Base-by-base conservation (phyloP, 2,329 filamentous ascomycete genomes). In the Clarireedia monteithiana region DNA sequence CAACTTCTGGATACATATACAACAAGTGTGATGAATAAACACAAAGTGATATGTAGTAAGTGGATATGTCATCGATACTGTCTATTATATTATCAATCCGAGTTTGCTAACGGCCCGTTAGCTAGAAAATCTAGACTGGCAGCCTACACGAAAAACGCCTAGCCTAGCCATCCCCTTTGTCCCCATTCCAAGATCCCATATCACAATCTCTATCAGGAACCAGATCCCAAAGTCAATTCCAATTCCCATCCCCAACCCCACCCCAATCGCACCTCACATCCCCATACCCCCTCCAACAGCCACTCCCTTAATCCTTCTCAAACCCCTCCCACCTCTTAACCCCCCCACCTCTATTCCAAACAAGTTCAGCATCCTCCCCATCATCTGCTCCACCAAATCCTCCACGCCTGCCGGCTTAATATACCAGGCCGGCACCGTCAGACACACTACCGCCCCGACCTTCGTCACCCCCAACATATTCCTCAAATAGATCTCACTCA, bases 401-500 rank as follows among this genome's bases (percentile, higher is more conserved):
- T 48, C 42, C 27, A 30, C 20, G 1, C n/a, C 36, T 5, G 6
- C 30, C 24, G 30, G 20, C 47, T 26, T 23, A 15, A 34, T 40
- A 40, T 40, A 40, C 17, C 36, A 40, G 3, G 34, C n/a, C 47
- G 23, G 44, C 34, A 30, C 48, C 24, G 42, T 20, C 2, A 75
- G 75, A 27, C 71, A 74, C 10, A 78, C 72, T 3, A 76, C 64
- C 0, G 73, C 75, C 0, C 73, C 74, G 0, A 70, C 70, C 1
- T 62, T 58, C 12, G 61, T 63, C 3, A 76, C 61, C 12, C 63
- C 63, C 30, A 74, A 56, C 75, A 79, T 78, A 57, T 77, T 77
- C 1, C 69, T 57, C 14, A 74, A 61, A 62, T 79, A 75, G 23
- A 77, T 75, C n/a, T 72, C 71, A 56, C 72, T 77, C 10, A 77